Conservation (phyloP, 179 eudicot species). For the Silene coronaria region DNA sequence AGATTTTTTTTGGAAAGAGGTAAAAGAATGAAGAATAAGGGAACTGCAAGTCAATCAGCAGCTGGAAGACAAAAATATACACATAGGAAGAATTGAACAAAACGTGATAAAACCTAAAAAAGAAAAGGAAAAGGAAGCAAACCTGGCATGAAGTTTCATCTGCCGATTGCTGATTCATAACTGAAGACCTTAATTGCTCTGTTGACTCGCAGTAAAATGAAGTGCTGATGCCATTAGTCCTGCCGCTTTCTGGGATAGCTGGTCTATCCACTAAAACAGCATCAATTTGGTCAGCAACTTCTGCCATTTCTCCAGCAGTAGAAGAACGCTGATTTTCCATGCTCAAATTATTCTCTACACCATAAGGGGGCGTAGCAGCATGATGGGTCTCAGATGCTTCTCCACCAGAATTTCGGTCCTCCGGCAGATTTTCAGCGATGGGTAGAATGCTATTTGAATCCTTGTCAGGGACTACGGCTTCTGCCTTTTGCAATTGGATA, state of each 20-base stretch:
- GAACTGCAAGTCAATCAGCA: not conserved
- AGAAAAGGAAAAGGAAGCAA: not conserved
- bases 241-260: not conserved
- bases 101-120: not conserved
- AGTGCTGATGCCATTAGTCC: slow-evolving; percentile 1
- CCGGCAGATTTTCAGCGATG: slow-evolving; percentile 13
- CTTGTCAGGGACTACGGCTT: not conserved
- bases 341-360: slow-evolving; percentile 12
- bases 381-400: slow-evolving; percentile 10
- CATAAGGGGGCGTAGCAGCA: not conserved
- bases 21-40: not conserved
- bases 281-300: slow-evolving; percentile 8
- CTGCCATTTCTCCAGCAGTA: slow-evolving; percentile 1
- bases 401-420: slow-evolving; percentile 15
- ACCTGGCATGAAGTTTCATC: slow-evolving; percentile 27
- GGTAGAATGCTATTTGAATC: slow-evolving; percentile 20
- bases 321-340: slow-evolving; percentile 5
- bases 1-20: not conserved
- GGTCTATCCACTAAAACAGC: slow-evolving; percentile 8
- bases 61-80: not conserved
- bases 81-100: not conserved
- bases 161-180: not conserved
- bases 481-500: slow-evolving; percentile 21
- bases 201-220: not conserved
- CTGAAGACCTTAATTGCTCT: slow-evolving; percentile 1